Evolutionary conservation across 768 basidiomycete genomes (phyloP).

Genomic region (Steccherinum ochraceum): DNA sequence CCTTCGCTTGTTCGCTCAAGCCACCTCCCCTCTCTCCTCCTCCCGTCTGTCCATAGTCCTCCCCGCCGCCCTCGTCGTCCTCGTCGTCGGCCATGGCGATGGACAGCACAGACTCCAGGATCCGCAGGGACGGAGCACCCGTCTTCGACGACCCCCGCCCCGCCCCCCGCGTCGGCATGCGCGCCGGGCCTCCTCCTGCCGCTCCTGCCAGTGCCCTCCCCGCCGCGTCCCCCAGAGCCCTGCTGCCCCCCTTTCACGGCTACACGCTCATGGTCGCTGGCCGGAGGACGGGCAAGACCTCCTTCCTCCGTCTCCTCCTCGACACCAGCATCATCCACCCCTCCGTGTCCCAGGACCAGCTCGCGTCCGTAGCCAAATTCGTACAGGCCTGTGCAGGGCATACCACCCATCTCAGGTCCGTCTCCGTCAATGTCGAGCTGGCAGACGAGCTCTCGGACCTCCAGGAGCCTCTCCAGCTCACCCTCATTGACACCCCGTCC

Average conservation of each 20-base stretch:
- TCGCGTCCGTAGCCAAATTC: conserved; percentile 75
- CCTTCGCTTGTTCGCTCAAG: background rate
- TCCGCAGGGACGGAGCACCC: conserved; percentile 34
- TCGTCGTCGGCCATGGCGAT: conserved; percentile 41
- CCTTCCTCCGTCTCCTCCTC: conserved; percentile 79
- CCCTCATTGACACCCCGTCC: conserved; percentile 78
- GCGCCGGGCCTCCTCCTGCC: conserved; percentile 14
- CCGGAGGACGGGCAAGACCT: conserved; percentile 79
- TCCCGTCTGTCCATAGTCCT: background rate
- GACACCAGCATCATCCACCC: conserved; percentile 70
- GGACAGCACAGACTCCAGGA: conserved; percentile 50
- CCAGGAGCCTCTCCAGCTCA: conserved; percentile 50
- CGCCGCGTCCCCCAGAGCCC: conserved; percentile 27
- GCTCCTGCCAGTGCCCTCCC: conserved; percentile 17
- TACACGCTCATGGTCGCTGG: conserved; percentile 80
- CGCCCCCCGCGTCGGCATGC: conserved; percentile 22
- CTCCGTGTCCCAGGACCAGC: conserved; percentile 63
- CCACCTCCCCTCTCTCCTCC: background rate
- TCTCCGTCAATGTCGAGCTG: conserved; percentile 66
- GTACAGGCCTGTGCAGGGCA: conserved; percentile 68
- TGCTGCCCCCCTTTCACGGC: conserved; percentile 19
- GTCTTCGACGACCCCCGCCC: conserved; percentile 17
- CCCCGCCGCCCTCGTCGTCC: conserved; percentile 28
- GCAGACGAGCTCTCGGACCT: conserved; percentile 42
- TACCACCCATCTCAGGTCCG: conserved; percentile 65